Conservation (phyloP, 768 basidiomycete genomes). For the Phaeolepiota aurea region DNA sequence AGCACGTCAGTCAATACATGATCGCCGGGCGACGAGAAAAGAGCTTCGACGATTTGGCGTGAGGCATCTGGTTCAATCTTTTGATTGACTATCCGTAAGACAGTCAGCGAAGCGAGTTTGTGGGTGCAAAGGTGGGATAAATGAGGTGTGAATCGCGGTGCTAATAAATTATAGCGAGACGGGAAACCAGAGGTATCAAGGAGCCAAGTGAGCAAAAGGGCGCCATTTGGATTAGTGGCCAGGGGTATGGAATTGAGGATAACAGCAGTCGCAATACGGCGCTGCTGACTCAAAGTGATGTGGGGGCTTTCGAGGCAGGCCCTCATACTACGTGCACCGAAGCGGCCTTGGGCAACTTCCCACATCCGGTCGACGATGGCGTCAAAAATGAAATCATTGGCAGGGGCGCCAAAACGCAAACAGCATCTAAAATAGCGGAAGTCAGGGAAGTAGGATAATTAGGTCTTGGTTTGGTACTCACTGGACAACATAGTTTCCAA, state of each 20-base stretch:
- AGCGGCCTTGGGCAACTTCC: slow-evolving; percentile 97
- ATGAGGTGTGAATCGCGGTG: slow-evolving; percentile 94
- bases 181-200: slow-evolving; percentile 92
- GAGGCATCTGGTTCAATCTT: slow-evolving; percentile 89
- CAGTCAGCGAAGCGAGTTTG: slow-evolving; percentile 92
- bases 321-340: slow-evolving; percentile 95
- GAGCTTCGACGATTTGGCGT: slow-evolving; percentile 74
- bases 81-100: slow-evolving; percentile 94
- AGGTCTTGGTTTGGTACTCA: slow-evolving; percentile 25
- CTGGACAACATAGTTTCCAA: slow-evolving; percentile 92
- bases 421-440: slow-evolving; percentile 51
- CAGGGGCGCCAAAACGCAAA: slow-evolving; percentile 82
- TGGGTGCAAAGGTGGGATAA: slow-evolving; percentile 96
- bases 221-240: slow-evolving; percentile 96
- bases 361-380: slow-evolving; percentile 97
- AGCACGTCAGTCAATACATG: slow-evolving; percentile 91
- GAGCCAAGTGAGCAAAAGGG: slow-evolving; percentile 91
- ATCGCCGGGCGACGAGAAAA: slow-evolving; percentile 87
- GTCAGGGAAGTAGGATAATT: not conserved
- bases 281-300: slow-evolving; percentile 83
- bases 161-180: slow-evolving; percentile 89
- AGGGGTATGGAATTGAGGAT: slow-evolving; percentile 96
- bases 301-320: slow-evolving; percentile 91
- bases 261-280: slow-evolving; percentile 89
- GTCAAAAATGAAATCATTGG: slow-evolving; percentile 94